These are phyloP conservation scores for Sugiyamaella boreocaroliniensis DNA, from an alignment of 805 yeast genomes.

Conservation along the genomic window DNA sequence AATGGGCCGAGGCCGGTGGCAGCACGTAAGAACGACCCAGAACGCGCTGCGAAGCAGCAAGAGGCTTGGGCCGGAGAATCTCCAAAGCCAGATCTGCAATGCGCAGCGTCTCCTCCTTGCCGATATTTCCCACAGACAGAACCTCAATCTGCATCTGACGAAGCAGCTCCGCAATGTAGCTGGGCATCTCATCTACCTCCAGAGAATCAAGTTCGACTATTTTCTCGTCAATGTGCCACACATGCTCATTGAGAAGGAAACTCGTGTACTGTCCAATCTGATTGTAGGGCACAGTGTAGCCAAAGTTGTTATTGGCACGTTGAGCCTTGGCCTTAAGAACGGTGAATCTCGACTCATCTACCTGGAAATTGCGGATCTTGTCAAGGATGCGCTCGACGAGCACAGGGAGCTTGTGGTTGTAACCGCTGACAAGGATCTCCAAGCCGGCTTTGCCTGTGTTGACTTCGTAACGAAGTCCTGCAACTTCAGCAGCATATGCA, in stretches of 20 bases:
- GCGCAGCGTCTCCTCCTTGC: slow-evolving; percentile 45
- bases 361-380: slow-evolving; percentile 44
- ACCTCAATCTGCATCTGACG: slow-evolving; percentile 61
- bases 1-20: slow-evolving; percentile 22
- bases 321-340: slow-evolving; percentile 56
- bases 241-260: slow-evolving; percentile 61
- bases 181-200: slow-evolving; percentile 43
- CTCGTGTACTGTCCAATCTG: slow-evolving; percentile 63
- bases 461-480: slow-evolving; percentile 60
- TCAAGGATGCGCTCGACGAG: slow-evolving; percentile 56
- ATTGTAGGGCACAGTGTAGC: slow-evolving; percentile 67
- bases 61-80: slow-evolving; percentile 35
- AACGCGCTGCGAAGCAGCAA: slow-evolving; percentile 40
- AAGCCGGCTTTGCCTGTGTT: slow-evolving; percentile 63
- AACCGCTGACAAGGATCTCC: slow-evolving; percentile 64
- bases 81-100: slow-evolving; percentile 40
- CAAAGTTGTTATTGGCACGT: slow-evolving; percentile 61
- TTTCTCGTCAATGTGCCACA: slow-evolving; percentile 62
- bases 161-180: slow-evolving; percentile 47
- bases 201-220: slow-evolving; percentile 42
- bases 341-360: slow-evolving; percentile 54
- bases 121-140: slow-evolving; percentile 71
- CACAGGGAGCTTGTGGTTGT: slow-evolving; percentile 68
- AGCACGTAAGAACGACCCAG: slow-evolving; percentile 37
- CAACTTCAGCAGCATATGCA: slow-evolving; percentile 78